phyloP scores from a whole-genome alignment of 805 yeast species.

The Cyberlindnera maclurae region DNA sequence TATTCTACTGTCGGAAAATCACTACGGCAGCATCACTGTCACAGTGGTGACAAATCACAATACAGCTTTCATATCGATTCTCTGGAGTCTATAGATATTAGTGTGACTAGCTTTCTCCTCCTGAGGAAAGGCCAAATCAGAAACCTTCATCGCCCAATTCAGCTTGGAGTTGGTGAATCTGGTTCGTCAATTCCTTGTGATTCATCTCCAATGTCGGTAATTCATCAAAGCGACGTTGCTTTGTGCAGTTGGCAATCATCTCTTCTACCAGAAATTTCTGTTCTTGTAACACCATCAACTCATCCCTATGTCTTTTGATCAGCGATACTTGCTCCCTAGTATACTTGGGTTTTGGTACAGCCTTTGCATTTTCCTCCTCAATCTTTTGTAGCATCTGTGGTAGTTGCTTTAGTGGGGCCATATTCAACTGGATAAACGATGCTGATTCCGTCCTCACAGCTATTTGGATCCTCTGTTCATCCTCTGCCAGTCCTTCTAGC shows the following conservation, averaged over 20 bases:
- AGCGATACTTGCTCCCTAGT: conserved; percentile 40
- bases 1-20: too few species aligned
- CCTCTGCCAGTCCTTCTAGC: conserved; percentile 27
- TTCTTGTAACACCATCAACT: conserved; percentile 80
- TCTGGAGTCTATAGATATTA: too few species aligned
- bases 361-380: conserved; percentile 10
- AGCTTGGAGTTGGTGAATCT: conserved; percentile 20
- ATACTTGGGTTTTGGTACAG: conserved; percentile 13
- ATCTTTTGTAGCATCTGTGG: conserved; percentile 37
- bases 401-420: conserved; percentile 55
- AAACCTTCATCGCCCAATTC: conserved; percentile 53
- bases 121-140: too few species aligned
- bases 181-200: conserved; percentile 24
- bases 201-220: conserved; percentile 52
- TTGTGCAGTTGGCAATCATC: conserved; percentile 55
- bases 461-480: conserved; percentile 40
- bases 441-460: conserved; percentile 54
- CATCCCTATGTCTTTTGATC: conserved; percentile 57
- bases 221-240: conserved; percentile 72
- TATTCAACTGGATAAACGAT: conserved; percentile 56
- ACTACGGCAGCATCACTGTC: too few species aligned
- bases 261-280: conserved; percentile 67
- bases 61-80: too few species aligned
- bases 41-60: too few species aligned
- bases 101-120: too few species aligned